phyloP scores from a whole-genome alignment of 192 early-diverging fungal genomes.

The Coemansia sp. region DNA sequence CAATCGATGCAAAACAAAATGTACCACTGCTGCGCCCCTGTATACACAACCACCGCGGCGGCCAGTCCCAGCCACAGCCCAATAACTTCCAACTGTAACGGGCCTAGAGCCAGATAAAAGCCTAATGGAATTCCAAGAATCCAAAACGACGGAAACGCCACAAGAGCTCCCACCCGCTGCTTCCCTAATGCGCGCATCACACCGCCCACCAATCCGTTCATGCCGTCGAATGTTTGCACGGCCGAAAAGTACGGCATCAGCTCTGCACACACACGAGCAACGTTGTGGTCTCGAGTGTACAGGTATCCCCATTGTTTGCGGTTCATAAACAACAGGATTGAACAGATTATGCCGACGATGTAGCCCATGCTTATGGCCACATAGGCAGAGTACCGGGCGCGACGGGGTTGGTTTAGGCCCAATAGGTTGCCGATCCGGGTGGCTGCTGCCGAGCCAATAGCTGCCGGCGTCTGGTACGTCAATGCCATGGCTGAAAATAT shows the following conservation, averaged over 20 bases:
- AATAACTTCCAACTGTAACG: slow-evolving; percentile 37
- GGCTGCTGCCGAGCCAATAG: slow-evolving; percentile 69
- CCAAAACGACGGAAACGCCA: slow-evolving; percentile 57
- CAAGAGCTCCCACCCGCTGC: slow-evolving; percentile 51
- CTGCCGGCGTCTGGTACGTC: slow-evolving; percentile 70
- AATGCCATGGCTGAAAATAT: slow-evolving; percentile 68
- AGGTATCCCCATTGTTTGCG: slow-evolving; percentile 65
- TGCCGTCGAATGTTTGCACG: slow-evolving; percentile 51
- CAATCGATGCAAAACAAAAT: slow-evolving; percentile 44
- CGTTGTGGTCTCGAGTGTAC: slow-evolving; percentile 34
- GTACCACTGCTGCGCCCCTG: slow-evolving; percentile 33
- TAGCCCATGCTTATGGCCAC: slow-evolving; percentile 60
- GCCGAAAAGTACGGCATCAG: slow-evolving; percentile 46
- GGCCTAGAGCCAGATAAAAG: slow-evolving; percentile 54
- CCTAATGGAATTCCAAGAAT: slow-evolving; percentile 53
- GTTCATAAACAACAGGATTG: slow-evolving; percentile 56
- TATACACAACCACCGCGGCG: slow-evolving; percentile 45
- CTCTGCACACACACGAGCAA: slow-evolving; percentile 27
- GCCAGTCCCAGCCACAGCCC: slow-evolving; percentile 65
- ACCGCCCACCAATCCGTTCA: slow-evolving; percentile 59
- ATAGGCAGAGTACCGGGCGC: slow-evolving; percentile 57
- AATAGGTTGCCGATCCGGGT: slow-evolving; percentile 78
- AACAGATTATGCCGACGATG: slow-evolving; percentile 58
- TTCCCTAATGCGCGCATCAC: slow-evolving; percentile 56
- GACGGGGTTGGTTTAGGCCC: slow-evolving; percentile 56